These are phyloP conservation scores for Gossypium australe DNA, from an alignment of 345 rosid species.

Conservation along the genomic window DNA sequence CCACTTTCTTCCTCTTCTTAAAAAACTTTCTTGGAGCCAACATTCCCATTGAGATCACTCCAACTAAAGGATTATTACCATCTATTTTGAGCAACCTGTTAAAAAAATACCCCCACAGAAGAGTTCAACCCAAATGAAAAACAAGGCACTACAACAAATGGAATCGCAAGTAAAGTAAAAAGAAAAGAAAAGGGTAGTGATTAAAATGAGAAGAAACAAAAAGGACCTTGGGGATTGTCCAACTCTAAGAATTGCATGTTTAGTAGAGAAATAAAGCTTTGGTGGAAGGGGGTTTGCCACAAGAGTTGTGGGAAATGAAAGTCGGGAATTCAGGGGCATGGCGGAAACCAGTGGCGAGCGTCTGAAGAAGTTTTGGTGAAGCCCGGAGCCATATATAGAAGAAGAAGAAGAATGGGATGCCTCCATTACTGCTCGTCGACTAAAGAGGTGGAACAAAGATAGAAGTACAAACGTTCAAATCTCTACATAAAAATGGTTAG, in stretches of 20 bases:
- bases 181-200: neutral
- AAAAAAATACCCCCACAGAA: neutral
- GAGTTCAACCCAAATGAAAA: neutral
- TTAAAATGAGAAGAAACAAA: neutral
- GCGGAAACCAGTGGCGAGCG: neutral
- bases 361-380: neutral
- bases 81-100: neutral
- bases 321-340: neutral
- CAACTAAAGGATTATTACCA: neutral
- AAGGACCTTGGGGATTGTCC: slow-evolving; percentile 3
- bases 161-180: neutral
- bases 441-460: neutral
- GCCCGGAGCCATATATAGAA: neutral
- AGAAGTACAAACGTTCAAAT: neutral
- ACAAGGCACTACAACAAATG: neutral
- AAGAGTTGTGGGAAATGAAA: neutral
- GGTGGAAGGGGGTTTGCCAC: neutral
- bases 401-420: neutral
- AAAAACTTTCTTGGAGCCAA: slow-evolving; percentile 69
- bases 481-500: neutral
- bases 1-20: slow-evolving; percentile 68
- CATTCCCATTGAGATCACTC: slow-evolving; percentile 71
- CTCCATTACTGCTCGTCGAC: neutral
- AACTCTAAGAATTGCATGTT: slow-evolving; percentile 1
- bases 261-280: slow-evolving; percentile 1